Percentiles rank a stretch among this genome's conserved stretches.
These are phyloP conservation scores for Silene latifolia DNA, from an alignment of 148 eudicot species.

Conservation along the genomic window DNA sequence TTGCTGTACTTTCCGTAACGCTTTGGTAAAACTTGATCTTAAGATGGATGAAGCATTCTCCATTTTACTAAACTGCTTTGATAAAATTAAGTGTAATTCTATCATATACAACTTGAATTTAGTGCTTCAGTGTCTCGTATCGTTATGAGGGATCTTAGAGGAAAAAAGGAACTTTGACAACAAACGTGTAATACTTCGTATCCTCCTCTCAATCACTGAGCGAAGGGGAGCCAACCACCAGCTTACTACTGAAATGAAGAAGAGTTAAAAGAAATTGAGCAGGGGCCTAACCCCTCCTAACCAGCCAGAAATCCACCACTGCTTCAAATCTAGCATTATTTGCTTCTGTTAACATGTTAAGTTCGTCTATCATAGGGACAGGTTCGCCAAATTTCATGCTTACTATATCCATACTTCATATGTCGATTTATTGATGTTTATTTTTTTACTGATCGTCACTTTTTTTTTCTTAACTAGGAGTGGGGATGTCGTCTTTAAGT, in stretches of 20 bases:
- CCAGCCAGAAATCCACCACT: too few relatives aligned
- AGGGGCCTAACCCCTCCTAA: too few relatives aligned
- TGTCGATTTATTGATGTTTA: constrained; percentile 17
- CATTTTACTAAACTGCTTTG: neutral
- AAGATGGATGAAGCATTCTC: neutral
- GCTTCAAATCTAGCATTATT: neutral
- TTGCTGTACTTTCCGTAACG: neutral
- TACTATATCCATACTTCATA: too few relatives aligned
- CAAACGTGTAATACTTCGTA: too few relatives aligned
- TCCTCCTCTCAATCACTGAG: too few relatives aligned
- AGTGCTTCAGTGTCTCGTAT: neutral
- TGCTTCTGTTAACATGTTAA: neutral
- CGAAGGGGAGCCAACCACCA: too few relatives aligned
- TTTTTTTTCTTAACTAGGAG: constrained; percentile 12
- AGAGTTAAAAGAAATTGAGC: too few relatives aligned
- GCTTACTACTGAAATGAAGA: too few relatives aligned
- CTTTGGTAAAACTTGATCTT: neutral
- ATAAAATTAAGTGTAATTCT: neutral
- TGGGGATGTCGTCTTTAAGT: constrained; percentile 73
- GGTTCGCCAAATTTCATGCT: too few relatives aligned
- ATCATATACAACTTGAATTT: neutral
- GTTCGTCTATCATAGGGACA: too few relatives aligned
- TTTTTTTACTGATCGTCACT: constrained; percentile 18
- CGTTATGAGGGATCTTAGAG: too few relatives aligned
- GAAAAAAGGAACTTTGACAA: too few relatives aligned